Percentiles rank a stretch among this genome's conserved stretches.
phyloP scores from a whole-genome alignment of 2,329 filamentous ascomycete species.

The Aspergillus sojae region DNA sequence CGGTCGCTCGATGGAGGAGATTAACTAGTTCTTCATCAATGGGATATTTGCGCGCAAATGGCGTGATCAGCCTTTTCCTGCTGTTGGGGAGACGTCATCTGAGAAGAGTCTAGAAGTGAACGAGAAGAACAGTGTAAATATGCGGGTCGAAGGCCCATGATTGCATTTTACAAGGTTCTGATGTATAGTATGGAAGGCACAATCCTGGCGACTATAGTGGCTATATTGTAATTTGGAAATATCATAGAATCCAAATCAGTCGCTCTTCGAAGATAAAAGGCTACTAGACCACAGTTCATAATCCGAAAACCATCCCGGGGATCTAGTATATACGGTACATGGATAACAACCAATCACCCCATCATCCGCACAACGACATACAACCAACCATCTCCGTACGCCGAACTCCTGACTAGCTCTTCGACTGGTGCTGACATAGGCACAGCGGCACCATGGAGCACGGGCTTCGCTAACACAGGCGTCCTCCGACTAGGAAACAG shows the following conservation, averaged over 20 bases:
- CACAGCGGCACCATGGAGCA: conserved; percentile 82
- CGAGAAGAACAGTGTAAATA: not conserved
- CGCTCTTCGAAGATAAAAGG: not conserved
- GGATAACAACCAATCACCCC: conserved; percentile 33
- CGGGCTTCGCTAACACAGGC: conserved; percentile 77
- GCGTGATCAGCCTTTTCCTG: not conserved
- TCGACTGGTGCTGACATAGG: conserved; percentile 79
- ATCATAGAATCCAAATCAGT: not conserved
- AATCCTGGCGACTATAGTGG: not conserved
- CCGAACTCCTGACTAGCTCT: conserved; percentile 78
- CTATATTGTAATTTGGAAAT: not conserved
- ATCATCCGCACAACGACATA: conserved; percentile 79
- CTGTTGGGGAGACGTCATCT: not conserved
- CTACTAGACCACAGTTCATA: not conserved
- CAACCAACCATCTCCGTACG: conserved; percentile 91
- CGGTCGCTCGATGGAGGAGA: conserved; percentile 3
- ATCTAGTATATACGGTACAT: too few relatives aligned
- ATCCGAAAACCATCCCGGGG: not conserved
- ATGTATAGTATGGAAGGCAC: not conserved
- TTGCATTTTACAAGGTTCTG: not conserved
- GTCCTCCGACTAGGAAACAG: conserved; percentile 87
- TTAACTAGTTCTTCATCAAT: conserved; percentile 6
- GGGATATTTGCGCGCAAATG: not conserved
- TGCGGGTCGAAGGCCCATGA: not conserved
- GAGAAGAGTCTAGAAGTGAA: not conserved